Evolutionary conservation across 306 rosid species (phyloP).

Genomic region (Cyamopsis tetragonoloba): DNA sequence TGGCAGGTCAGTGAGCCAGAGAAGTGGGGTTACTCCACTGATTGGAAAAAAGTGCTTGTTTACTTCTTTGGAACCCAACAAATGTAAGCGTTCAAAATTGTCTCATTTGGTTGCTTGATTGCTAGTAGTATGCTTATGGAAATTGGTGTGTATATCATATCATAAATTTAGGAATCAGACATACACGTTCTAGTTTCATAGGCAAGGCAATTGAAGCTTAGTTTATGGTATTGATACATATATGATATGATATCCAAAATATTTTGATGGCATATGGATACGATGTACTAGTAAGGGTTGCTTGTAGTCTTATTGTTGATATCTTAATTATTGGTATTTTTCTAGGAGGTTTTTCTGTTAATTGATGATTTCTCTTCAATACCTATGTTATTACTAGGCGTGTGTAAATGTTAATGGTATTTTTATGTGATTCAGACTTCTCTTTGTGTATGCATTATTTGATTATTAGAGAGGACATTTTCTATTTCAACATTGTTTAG

Average conservation of each 20-base stretch:
- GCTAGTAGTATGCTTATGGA: not conserved
- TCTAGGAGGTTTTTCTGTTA: not conserved
- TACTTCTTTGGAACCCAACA: conserved; percentile 93
- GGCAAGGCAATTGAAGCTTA: conserved; percentile 8
- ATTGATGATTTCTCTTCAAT: not conserved
- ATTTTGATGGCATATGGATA: not conserved
- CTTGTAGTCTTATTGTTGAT: not conserved
- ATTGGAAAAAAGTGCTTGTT: conserved; percentile 95
- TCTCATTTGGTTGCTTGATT: not conserved
- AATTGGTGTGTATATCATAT: not conserved
- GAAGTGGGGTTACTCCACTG: conserved; percentile 87
- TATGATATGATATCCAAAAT: not conserved
- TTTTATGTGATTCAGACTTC: not conserved
- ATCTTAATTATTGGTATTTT: not conserved
- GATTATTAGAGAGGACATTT: not conserved
- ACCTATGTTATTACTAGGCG: not conserved
- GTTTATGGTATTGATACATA: not conserved
- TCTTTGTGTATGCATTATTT: not conserved
- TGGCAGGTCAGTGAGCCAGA: conserved; percentile 93
- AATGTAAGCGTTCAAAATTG: conserved; percentile 56
- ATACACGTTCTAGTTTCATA: not conserved
- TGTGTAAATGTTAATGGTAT: not conserved
- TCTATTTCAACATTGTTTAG: not conserved
- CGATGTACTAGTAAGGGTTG: not conserved
- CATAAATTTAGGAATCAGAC: not conserved